Evolutionary conservation across 2,329 filamentous ascomycete species (phyloP), one percentile per base, ranked within the genome.

Genomic region (Ophiostoma piceae): DNA sequence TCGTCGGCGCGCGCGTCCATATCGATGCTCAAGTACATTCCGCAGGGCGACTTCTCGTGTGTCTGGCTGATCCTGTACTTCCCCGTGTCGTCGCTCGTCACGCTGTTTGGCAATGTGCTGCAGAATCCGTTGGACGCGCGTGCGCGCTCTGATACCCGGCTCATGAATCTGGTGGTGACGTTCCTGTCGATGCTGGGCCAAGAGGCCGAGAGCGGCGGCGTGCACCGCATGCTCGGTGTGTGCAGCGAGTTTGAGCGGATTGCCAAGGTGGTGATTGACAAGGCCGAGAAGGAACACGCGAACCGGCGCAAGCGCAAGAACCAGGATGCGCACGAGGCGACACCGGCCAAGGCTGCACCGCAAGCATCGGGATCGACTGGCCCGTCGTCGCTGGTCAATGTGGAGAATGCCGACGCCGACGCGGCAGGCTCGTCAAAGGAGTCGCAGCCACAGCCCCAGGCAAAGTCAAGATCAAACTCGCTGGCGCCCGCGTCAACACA

Each of bases 21-120:
- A 71, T 92, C 95, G 71, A 81, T 99, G 60, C 88, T 99, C 73
- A 96, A 96, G 79, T 98, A 98, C 78, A 93, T 98, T 66, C 95
- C 95, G 0, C 93, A 97, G 77, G 94, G 94, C 65, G 95, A 99
- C 77, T 94, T 94, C 77, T 90, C 92, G 67, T 97, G 93, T 79
- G 94, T 98, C 68, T 99, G 95, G 92, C 85, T 99, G 77, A 92
- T 97, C 74, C 82, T 98, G 12, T 99, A 99, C 79, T 99, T 97
- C 80, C 95, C 95, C 0, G 94, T 99, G 9, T 96, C 95, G 0
- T 92, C 95, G 0, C 85, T 98, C 4, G 93, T 99, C 64, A 98
- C 95, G 0, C 82, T 99, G 1, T 99, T 99, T 76, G 94, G 94
- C 71, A 97, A 98, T 76, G 96, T 98, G 66, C 80, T 99, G 0